Conservation (phyloP, 2,329 filamentous ascomycete genomes). For the Cyclaneusma minus region DNA sequence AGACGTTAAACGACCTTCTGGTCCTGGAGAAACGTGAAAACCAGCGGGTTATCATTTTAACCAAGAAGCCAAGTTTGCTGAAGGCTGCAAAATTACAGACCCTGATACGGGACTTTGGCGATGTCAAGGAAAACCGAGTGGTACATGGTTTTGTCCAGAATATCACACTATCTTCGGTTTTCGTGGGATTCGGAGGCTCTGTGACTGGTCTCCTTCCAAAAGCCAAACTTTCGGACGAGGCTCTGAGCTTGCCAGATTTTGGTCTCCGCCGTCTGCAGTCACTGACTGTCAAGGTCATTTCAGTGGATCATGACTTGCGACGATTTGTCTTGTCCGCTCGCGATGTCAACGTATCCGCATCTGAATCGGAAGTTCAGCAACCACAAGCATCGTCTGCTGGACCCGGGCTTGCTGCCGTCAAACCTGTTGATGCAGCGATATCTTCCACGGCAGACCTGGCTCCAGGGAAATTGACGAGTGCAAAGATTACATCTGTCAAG, state of each 20-base stretch:
- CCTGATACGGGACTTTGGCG: conserved; percentile 56
- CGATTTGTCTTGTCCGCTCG: conserved; percentile 52
- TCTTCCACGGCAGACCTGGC: conserved; percentile 55
- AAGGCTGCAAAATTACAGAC: conserved; percentile 57
- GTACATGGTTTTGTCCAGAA: conserved; percentile 74
- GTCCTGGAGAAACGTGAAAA: conserved; percentile 75
- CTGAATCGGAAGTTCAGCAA: conserved; percentile 14
- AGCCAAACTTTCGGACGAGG: conserved; percentile 58
- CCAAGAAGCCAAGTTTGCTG: conserved; percentile 70
- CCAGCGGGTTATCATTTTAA: conserved; percentile 60
- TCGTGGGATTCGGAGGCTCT: conserved; percentile 73
- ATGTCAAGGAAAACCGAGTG: conserved; percentile 52
- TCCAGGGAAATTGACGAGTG: conserved; percentile 60
- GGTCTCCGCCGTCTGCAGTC: conserved; percentile 66
- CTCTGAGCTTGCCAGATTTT: conserved; percentile 54
- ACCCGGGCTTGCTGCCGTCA: conserved; percentile 27
- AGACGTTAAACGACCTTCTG: conserved; percentile 66
- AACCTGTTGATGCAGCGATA: conserved; percentile 50
- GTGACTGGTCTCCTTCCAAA: conserved; percentile 70
- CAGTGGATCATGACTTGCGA: conserved; percentile 52
- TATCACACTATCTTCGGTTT: conserved; percentile 65
- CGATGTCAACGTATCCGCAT: conserved; percentile 22
- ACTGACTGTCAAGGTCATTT: conserved; percentile 54
- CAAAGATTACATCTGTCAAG: conserved; percentile 70
- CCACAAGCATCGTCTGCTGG: conserved; percentile 17